These are phyloP conservation scores for Trypanosoma platydactyli DNA, from an alignment of 208 protist genomes.

Conservation along the genomic window DNA sequence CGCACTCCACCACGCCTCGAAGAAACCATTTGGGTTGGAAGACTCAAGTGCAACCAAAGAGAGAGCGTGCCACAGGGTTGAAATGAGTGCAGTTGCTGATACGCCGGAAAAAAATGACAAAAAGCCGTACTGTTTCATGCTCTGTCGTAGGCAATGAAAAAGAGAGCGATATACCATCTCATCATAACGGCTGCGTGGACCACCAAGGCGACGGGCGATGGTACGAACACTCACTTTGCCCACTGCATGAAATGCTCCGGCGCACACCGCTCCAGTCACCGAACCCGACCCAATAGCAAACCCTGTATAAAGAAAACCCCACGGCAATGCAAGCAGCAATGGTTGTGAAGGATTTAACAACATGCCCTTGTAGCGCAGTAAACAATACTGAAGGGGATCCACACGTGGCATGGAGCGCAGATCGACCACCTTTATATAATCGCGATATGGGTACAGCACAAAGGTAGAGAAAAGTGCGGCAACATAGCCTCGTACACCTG, in stretches of 20 bases:
- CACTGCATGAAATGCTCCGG: constrained; percentile 54
- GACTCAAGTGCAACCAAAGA: constrained; percentile 63
- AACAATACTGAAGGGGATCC: constrained; percentile 43
- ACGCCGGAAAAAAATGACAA: constrained; percentile 79
- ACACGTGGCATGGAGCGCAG: constrained; percentile 27
- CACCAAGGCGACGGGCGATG: constrained; percentile 63
- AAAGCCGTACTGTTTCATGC: constrained; percentile 62
- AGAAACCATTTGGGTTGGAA: constrained; percentile 30
- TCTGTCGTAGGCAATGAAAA: constrained; percentile 55
- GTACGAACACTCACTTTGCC: constrained; percentile 70
- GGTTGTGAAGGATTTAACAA: constrained; percentile 73
- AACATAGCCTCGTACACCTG: constrained; percentile 57
- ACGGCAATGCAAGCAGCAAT: constrained; percentile 65
- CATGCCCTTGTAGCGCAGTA: constrained; percentile 82
- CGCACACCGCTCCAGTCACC: constrained; percentile 50
- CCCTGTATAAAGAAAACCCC: constrained; percentile 71
- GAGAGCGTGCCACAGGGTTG: constrained; percentile 70
- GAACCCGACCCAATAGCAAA: constrained; percentile 62
- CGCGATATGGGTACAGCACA: constrained; percentile 82
- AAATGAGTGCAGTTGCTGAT: constrained; percentile 52
- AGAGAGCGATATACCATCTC: constrained; percentile 52
- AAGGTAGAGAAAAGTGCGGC: constrained; percentile 63
- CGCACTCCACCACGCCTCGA: constrained; percentile 61
- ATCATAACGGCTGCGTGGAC: constrained; percentile 49
- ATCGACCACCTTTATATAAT: constrained; percentile 72